A percentile compares a stretch with the other conserved stretches of the same genome.
Evolutionary conservation across 2,329 filamentous ascomycete genomes (phyloP).

Genomic region (Calonectria hawksworthii): DNA sequence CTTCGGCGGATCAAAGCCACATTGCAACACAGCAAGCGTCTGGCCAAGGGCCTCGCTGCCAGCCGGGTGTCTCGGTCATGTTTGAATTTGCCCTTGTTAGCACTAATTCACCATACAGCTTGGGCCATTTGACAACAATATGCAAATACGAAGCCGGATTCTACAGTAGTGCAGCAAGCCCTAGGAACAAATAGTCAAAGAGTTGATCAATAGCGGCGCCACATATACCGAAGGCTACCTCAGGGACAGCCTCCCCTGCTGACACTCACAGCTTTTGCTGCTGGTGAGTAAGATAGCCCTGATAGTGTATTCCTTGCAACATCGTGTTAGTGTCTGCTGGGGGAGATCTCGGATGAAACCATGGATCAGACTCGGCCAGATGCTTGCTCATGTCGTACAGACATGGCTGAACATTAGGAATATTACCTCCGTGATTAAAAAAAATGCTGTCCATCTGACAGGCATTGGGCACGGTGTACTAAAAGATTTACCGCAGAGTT

Average conservation of each 20-base stretch:
- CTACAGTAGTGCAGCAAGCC: neutral
- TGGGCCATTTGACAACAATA: slow-evolving; percentile 5
- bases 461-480: neutral
- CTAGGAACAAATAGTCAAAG: neutral
- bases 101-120: neutral
- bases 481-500: neutral
- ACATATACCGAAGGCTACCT: neutral
- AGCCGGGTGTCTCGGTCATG: neutral
- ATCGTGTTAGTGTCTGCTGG: slow-evolving; percentile 17
- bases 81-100: neutral
- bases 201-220: neutral
- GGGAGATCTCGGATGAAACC: slow-evolving; percentile 15
- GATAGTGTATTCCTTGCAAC: slow-evolving; percentile 25
- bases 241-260: neutral
- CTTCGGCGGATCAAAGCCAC: slow-evolving; percentile 13
- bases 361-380: slow-evolving; percentile 29
- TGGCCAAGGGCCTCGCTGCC: neutral
- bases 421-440: neutral
- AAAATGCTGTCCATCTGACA: neutral
- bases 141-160: slow-evolving; percentile 7
- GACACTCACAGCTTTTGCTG: neutral
- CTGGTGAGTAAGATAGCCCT: neutral
- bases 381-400: neutral
- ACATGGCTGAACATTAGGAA: neutral
- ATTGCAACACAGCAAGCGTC: neutral